Evolutionary conservation across 495 filamentous ascomycete species (phyloP).

Genomic region (Penicillium tannophilum): DNA sequence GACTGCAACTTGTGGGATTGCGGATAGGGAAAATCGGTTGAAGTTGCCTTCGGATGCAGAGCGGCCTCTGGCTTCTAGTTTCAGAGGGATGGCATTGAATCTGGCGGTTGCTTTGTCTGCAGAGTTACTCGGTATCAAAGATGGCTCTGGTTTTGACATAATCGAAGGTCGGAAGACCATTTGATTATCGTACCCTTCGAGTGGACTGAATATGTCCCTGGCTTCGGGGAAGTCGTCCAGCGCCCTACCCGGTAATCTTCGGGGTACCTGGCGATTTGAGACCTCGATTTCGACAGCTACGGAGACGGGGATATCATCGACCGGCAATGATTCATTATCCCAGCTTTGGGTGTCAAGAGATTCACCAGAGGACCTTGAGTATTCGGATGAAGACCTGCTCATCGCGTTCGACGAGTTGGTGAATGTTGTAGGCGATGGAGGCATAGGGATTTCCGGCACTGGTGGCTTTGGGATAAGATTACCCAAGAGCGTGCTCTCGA

Average conservation of each 20-base stretch:
- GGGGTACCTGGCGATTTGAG: background rate
- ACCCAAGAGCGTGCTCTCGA: slow-evolving; percentile 7
- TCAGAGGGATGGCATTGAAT: background rate
- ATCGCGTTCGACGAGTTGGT: slow-evolving; percentile 2
- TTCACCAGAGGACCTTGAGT: background rate
- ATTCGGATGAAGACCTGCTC: background rate
- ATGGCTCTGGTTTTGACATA: background rate
- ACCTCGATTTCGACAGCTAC: background rate
- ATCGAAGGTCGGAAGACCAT: background rate
- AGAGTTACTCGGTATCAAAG: background rate
- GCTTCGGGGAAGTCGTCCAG: background rate
- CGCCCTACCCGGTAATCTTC: background rate
- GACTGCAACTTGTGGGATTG: background rate
- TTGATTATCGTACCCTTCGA: slow-evolving; percentile 1
- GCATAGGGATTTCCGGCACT: background rate
- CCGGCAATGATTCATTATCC: background rate
- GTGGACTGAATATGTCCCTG: slow-evolving; percentile 4
- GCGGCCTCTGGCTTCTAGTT: background rate
- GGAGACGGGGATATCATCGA: background rate
- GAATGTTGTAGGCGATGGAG: slow-evolving; percentile 7
- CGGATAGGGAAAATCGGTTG: background rate
- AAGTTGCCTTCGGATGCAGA: slow-evolving; percentile 7
- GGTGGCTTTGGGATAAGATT: background rate
- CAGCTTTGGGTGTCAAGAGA: background rate
- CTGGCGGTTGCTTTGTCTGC: background rate